Percentiles rank a stretch among this genome's conserved stretches.
These are phyloP conservation scores for Zoysia pacifica DNA, from an alignment of 176 grass and related monocot species.

Conservation along the genomic window DNA sequence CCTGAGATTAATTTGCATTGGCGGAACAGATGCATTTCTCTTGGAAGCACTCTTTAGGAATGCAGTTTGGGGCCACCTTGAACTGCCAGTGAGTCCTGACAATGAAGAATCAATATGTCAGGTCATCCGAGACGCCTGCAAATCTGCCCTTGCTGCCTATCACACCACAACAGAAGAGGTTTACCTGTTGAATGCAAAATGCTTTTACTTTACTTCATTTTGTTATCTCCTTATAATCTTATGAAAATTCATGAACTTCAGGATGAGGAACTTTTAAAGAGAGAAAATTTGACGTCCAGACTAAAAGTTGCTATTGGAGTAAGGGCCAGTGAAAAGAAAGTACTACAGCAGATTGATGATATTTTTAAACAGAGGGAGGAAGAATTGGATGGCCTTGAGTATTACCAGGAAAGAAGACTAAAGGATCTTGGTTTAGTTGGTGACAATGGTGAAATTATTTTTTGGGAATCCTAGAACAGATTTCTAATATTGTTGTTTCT, in stretches of 20 bases:
- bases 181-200: constrained; percentile 1
- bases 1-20: constrained; percentile 79
- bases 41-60: constrained; percentile 94
- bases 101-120: constrained; percentile 92
- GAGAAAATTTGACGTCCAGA: constrained; percentile 55
- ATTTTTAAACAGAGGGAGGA: constrained; percentile 76
- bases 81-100: constrained; percentile 75
- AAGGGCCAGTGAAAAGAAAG: constrained; percentile 86
- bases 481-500: constrained; percentile 12
- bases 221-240: constrained; percentile 26
- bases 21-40: constrained; percentile 90
- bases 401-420: constrained; percentile 95
- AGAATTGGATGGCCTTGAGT: constrained; percentile 85
- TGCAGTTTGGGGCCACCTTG: constrained; percentile 85
- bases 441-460: constrained; percentile 95
- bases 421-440: constrained; percentile 80
- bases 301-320: constrained; percentile 62
- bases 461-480: constrained; percentile 75
- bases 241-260: constrained; percentile 46
- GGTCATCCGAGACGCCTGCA: constrained; percentile 79
- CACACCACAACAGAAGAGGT: constrained; percentile 87
- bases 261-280: constrained; percentile 73
- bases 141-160: constrained; percentile 72
- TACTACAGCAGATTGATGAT: constrained; percentile 76
- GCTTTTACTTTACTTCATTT: constrained; percentile 29